Base-by-base conservation (phyloP, 1,284 basidiomycete species). In the Cystobasidiaceae sp. region DNA sequence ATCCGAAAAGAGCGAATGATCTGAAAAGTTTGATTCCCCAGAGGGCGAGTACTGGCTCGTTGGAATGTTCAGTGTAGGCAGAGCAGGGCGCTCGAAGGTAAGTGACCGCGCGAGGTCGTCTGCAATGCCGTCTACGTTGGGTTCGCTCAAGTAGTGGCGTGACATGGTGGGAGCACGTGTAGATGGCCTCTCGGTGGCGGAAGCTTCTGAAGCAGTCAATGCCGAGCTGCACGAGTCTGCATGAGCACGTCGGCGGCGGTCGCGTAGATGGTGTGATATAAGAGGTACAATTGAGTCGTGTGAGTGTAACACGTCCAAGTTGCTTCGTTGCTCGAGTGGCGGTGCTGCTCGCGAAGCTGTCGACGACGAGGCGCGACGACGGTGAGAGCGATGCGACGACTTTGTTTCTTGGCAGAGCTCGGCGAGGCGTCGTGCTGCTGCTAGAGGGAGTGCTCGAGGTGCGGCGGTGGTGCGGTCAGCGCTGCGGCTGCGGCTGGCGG, bases 1-100 rank as follows among this genome's bases (percentile, higher is more conserved):
- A 11, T 62, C 49, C 6, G 60, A 62, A 23, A 54, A 62, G 49
- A 52, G 60, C 2, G 60, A 62, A 25, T 54, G 60, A 28, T 62
- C 39, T 32, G 60, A 62, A 34, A 15, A 62, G 19, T 25, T 50
- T 19, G 60, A 62, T 19, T 51, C 60, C 19, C 37, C 45, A 15
- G 48, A 50, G 23, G 58, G 58, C 2, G 60, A 56, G 17, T n/a
- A n/a, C n/a, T n/a, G 54, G 28, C 7, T 21, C 37, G 25, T 44
- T 30, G 19, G n/a, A 27, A 41, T 4, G 23, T 17, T 28, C 21
- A 3, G 25, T 25, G 23, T n/a, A 19, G n/a, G n/a, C n/a, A 2
- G 54, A 30, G 4, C 5, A n/a, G 6, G 54, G 7, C 11, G 37
- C 37, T 39, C 11, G 37, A 39, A 39, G 37, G 37, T 11, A 39